phyloP scores from a whole-genome alignment of 2,329 filamentous ascomycete species.

The Magnaporthiopsis rhizophila region DNA sequence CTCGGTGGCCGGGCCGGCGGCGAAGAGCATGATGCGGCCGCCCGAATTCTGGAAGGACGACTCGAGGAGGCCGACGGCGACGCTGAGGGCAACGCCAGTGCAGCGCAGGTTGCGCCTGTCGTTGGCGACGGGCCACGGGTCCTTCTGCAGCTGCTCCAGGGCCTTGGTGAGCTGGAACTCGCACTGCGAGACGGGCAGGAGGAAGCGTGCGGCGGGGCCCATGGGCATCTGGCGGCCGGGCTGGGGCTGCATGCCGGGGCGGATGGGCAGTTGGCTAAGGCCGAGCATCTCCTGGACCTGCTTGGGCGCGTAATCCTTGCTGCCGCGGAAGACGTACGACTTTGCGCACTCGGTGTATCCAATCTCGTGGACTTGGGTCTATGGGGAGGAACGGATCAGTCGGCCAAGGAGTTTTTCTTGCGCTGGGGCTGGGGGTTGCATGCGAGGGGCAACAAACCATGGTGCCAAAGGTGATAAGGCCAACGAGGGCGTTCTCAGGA shows the following conservation, averaged over 20 bases:
- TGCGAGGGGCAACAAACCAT: conserved; percentile 53
- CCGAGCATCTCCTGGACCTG: conserved; percentile 99
- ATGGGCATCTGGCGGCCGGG: conserved; percentile 68
- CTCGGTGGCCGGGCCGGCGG: conserved; percentile 89
- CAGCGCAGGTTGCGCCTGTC: conserved; percentile 87
- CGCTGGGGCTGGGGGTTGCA: not conserved
- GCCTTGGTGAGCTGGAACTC: conserved; percentile 97
- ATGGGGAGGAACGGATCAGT: conserved; percentile 14
- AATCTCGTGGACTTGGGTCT: conserved; percentile 95
- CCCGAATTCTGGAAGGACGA: conserved; percentile 94
- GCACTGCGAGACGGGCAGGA: conserved; percentile 88
- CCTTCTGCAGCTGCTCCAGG: conserved; percentile 89
- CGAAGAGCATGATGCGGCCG: conserved; percentile 94
- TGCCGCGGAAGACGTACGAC: conserved; percentile 95
- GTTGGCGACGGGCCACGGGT: conserved; percentile 94
- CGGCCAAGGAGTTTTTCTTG: conserved; percentile 8
- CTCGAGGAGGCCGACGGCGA: conserved; percentile 86
- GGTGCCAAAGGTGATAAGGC: conserved; percentile 81
- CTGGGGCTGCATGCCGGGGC: conserved; percentile 65
- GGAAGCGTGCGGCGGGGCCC: conserved; percentile 79
- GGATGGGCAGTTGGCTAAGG: conserved; percentile 61
- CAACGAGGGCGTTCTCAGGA: conserved; percentile 73
- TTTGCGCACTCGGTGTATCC: conserved; percentile 97
- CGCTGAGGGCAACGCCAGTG: conserved; percentile 92
- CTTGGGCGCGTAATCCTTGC: conserved; percentile 96